Percentiles rank a stretch among this genome's conserved stretches.
Evolutionary conservation across 305 asterid genomes (phyloP).

Genomic region (Solanum hybrid): DNA sequence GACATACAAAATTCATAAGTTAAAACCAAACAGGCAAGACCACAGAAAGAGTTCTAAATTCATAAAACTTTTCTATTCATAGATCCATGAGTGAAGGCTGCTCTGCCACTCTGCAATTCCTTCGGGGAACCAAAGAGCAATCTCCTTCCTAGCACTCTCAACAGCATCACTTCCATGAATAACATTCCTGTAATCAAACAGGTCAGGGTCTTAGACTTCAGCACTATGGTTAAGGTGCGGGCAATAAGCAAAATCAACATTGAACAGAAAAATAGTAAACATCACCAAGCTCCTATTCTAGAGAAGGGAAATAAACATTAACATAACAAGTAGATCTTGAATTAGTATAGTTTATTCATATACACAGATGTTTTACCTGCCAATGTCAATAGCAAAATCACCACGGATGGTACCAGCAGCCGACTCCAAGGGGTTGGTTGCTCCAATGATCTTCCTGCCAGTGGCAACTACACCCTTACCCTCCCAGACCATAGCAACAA

Average conservation of each 20-base stretch:
- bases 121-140: slow-evolving; percentile 90
- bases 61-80: slow-evolving; percentile 27
- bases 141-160: slow-evolving; percentile 81
- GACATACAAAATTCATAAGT: neutral
- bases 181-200: slow-evolving; percentile 49
- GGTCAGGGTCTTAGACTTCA: neutral
- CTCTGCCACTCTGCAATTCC: slow-evolving; percentile 80
- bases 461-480: slow-evolving; percentile 73
- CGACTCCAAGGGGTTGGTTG: slow-evolving; percentile 86
- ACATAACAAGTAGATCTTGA: neutral
- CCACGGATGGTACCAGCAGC: slow-evolving; percentile 93
- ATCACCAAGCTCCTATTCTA: neutral
- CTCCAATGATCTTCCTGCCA: slow-evolving; percentile 83
- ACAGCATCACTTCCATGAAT: slow-evolving; percentile 89
- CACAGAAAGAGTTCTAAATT: neutral
- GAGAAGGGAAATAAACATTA: neutral
- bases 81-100: slow-evolving; percentile 73
- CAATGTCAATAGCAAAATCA: slow-evolving; percentile 71
- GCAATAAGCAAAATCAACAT: neutral
- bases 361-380: slow-evolving; percentile 39
- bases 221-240: neutral
- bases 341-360: neutral
- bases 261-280: neutral
- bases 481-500: slow-evolving; percentile 90
- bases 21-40: neutral